phyloP scores from a whole-genome alignment of 306 rosid species.

The Macrotyloma uniflorum region DNA sequence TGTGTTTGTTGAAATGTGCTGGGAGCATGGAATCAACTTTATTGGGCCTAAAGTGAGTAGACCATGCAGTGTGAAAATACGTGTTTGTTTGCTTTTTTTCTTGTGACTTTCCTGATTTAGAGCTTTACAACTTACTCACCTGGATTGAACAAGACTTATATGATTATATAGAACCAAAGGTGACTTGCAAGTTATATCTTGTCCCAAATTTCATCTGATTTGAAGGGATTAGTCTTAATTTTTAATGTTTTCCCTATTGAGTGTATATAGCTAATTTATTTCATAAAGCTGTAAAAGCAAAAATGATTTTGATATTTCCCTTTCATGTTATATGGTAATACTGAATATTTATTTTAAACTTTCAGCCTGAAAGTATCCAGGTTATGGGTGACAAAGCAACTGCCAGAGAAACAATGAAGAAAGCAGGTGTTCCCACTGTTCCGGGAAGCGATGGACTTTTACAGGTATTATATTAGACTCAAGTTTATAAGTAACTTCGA shows the following conservation, averaged over 20 bases:
- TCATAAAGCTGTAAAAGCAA: not conserved
- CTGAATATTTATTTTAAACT: conserved; percentile 39
- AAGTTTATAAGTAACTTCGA: conserved; percentile 30
- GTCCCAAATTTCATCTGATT: conserved; percentile 13
- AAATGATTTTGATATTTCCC: conserved; percentile 22
- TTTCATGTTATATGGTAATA: conserved; percentile 17
- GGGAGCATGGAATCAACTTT: conserved; percentile 88
- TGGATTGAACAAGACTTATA: not conserved
- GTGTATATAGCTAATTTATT: not conserved
- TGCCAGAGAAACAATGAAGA: conserved; percentile 95
- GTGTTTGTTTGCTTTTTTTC: conserved; percentile 4
- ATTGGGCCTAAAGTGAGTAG: conserved; percentile 91
- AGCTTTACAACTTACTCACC: not conserved
- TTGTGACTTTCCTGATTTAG: conserved; percentile 2
- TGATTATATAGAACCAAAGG: not conserved
- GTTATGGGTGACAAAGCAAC: conserved; percentile 82
- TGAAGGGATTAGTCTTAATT: not conserved
- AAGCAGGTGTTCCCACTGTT: conserved; percentile 60
- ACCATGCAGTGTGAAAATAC: conserved; percentile 4
- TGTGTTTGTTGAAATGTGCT: conserved; percentile 92
- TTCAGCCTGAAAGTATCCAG: conserved; percentile 92
- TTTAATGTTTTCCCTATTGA: conserved; percentile 18
- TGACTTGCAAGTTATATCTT: not conserved
- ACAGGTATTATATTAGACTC: conserved; percentile 60
- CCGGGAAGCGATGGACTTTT: conserved; percentile 61